Conservation (phyloP, 768 basidiomycete genomes). For the Asterophora parasitica region DNA sequence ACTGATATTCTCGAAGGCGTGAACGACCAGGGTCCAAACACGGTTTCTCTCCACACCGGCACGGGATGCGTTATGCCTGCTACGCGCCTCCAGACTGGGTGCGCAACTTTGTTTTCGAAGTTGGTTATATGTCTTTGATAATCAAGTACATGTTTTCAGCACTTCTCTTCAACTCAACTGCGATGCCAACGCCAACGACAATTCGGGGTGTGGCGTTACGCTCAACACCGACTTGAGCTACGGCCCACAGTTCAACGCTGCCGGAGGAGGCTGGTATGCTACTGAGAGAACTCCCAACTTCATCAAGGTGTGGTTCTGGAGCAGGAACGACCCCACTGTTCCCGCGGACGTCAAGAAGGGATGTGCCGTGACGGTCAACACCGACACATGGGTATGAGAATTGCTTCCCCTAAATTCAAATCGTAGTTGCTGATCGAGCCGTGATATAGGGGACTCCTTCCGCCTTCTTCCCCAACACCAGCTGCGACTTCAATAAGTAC, state of each 20-base stretch:
- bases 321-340: conserved; percentile 40
- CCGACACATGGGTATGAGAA: conserved; percentile 47
- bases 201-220: conserved; percentile 43
- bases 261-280: conserved; percentile 63
- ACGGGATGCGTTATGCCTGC: conserved; percentile 40
- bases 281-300: conserved; percentile 52
- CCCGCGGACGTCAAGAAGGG: conserved; percentile 45
- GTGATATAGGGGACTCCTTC: conserved; percentile 43
- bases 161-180: conserved; percentile 33
- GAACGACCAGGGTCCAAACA: conserved; percentile 32
- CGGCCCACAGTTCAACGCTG: conserved; percentile 52
- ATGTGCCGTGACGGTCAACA: conserved; percentile 33
- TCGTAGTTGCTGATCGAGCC: not conserved
- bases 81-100: conserved; percentile 41
- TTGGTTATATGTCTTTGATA: not conserved
- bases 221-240: conserved; percentile 38
- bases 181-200: conserved; percentile 33
- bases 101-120: conserved; percentile 7
- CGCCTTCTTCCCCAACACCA: conserved; percentile 55
- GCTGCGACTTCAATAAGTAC: conserved; percentile 54
- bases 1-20: no score
- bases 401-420: not conserved
- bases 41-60: conserved; percentile 33
- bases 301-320: conserved; percentile 75
- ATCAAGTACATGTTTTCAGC: conserved; percentile 6